These are phyloP conservation scores for Pichia paraexigua DNA, from an alignment of 805 yeast genomes.

Conservation along the genomic window DNA sequence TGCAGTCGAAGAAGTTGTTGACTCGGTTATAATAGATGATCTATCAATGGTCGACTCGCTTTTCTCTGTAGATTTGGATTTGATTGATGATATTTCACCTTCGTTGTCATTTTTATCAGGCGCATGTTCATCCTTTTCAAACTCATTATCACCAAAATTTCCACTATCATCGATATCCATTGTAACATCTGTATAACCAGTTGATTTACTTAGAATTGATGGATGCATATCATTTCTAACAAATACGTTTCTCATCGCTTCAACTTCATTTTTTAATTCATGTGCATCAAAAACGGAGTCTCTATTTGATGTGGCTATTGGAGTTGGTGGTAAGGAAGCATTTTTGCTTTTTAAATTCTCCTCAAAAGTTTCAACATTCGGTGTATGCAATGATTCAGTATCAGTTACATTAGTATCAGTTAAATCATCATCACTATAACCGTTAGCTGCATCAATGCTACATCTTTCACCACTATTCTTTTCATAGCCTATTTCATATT, in stretches of 20 bases:
- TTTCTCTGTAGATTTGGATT: neutral
- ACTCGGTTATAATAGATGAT: neutral
- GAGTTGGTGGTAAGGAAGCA: neutral
- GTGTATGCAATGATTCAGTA: neutral
- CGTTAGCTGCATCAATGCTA: neutral
- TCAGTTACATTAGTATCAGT: conserved; percentile 5
- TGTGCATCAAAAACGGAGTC: conserved; percentile 1
- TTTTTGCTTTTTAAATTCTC: neutral
- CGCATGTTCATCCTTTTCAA: neutral
- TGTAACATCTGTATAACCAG: neutral
- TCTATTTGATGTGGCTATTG: neutral
- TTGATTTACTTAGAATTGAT: conserved; percentile 2
- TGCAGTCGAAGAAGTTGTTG: neutral
- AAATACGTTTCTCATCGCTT: conserved; percentile 17
- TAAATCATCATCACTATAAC: neutral
- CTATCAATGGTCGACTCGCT: neutral
- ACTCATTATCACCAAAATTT: neutral
- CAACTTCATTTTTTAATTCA: conserved; percentile 8
- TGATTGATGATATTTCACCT: neutral
- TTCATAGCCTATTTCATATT: conserved; percentile 11
- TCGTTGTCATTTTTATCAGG: neutral
- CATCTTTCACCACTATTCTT: neutral
- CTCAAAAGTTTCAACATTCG: neutral
- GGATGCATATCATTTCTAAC: conserved; percentile 13
- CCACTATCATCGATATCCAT: neutral